Evolutionary conservation across 2,329 filamentous ascomycete species (phyloP).

Genomic region (Lachnellula willkommii): DNA sequence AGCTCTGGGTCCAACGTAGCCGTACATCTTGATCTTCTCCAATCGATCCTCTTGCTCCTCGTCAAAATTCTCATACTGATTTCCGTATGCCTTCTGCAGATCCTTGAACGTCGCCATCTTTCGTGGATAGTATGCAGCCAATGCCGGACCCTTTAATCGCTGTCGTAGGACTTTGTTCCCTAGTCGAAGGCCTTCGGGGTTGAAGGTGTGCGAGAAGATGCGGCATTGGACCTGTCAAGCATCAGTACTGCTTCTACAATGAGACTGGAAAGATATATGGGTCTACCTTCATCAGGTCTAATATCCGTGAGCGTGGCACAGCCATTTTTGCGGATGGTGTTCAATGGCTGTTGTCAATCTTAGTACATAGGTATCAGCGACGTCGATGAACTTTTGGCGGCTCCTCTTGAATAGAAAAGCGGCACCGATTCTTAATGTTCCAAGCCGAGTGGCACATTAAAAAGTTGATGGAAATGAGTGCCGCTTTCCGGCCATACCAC

Average conservation of each 20-base stretch:
- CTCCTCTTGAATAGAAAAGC: not conserved
- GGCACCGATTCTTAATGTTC: too few relatives aligned
- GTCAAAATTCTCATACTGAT: conserved; percentile 48
- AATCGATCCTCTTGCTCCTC: conserved; percentile 74
- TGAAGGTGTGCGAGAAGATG: conserved; percentile 87
- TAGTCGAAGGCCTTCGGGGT: conserved; percentile 73
- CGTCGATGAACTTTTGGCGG: conserved; percentile 6
- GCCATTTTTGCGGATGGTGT: conserved; percentile 45
- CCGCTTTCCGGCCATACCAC: too few relatives aligned
- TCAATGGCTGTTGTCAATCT: not conserved
- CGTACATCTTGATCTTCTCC: conserved; percentile 64
- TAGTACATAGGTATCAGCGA: not conserved
- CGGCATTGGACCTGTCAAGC: conserved; percentile 71
- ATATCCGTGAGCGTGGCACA: conserved; percentile 55
- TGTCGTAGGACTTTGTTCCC: conserved; percentile 92
- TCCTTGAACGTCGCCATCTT: conserved; percentile 60
- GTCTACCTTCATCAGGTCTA: conserved; percentile 74
- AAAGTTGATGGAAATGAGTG: too few relatives aligned
- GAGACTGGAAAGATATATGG: not conserved
- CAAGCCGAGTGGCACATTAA: too few relatives aligned
- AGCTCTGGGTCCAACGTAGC: not conserved
- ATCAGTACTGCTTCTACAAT: not conserved
- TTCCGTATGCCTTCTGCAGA: conserved; percentile 56
- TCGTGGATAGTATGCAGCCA: conserved; percentile 85
- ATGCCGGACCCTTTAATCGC: conserved; percentile 73